A percentile compares a stretch with the other conserved stretches of the same genome.
Conservation (phyloP, 2,329 filamentous ascomycete species). For the Mycosphaerelloides madeirae region DNA sequence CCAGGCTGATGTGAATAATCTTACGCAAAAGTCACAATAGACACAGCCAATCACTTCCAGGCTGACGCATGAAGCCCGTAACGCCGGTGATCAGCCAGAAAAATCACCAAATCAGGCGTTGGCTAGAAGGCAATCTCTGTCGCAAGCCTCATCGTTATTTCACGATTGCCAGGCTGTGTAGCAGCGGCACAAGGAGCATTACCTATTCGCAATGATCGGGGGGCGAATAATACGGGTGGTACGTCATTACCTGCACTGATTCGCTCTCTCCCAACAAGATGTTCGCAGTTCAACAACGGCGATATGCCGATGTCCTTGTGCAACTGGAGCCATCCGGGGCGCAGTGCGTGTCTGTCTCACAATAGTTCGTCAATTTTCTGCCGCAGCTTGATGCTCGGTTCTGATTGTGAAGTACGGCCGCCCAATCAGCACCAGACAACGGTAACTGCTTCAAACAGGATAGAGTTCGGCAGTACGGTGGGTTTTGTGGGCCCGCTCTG, state of each 20-base stretch:
- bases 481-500: not conserved
- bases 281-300: not conserved
- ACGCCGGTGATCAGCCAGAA: constrained; percentile 10
- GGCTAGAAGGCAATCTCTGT: not conserved
- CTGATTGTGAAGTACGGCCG: constrained; percentile 1
- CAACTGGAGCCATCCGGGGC: not conserved
- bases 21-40: constrained; percentile 1
- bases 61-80: constrained; percentile 4
- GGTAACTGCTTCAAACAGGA: not conserved
- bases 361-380: not conserved
- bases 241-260: not conserved
- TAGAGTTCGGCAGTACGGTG: not conserved
- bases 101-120: not conserved
- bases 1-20: constrained; percentile 3
- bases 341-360: not conserved
- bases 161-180: not conserved
- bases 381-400: not conserved
- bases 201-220: not conserved
- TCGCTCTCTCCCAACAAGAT: not conserved
- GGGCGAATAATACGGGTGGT: not conserved
- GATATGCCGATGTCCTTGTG: not conserved
- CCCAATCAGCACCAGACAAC: not conserved
- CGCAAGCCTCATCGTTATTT: constrained; percentile 11
- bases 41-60: constrained; percentile 7
- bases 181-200: not conserved